Base-by-base conservation (phyloP, 192 early-diverging fungal genomes). In the Dissophora globulifera region DNA sequence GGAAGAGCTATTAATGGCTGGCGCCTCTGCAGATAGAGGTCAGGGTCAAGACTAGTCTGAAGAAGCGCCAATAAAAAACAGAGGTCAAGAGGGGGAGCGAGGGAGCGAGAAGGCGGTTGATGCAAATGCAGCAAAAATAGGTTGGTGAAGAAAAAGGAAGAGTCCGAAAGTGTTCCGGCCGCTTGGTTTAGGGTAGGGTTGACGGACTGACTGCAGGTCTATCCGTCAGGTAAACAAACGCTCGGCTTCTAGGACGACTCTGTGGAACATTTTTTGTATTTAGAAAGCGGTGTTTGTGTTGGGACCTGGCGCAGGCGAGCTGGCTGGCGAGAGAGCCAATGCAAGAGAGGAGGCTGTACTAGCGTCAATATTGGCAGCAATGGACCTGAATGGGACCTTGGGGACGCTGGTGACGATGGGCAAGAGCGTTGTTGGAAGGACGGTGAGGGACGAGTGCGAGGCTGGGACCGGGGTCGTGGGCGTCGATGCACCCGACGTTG, bases 401-500 rank as follows among this genome's bases (percentile, higher is more conserved):
- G 58, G 59, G 10, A 71, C 45, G 6, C 12, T 50, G 0, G 69
- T 50, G 22, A 71, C 42, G 20, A 71, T 71, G 4, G 69, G 69
- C 53, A 71, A 33, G 15, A 71, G 43, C 2, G 69, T 71, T 10
- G 52, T 62, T 1, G 69, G 69, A 7, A 71, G 60, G n/a, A 50
- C 45, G 6, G 20, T 35, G 11, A 54, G 23, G n/a, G 59, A 25
- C 2, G 69, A 33, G 26, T 35, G 59, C 20, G 59, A 32, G 16
- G 60, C 62, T 10, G 69, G 69, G 15, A 35, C 52, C 30, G 69
- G 69, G 12, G 69, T 74, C 12, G 58, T 51, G 12, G 69, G 69
- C n/a, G 69, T 50, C 5, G 65, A 67, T 30, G 35, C 27, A 19
- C 55, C 47, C 3, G 22, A n/a, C 8, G 53, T 29, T 16, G 65